These are phyloP conservation scores for Chaetoceros tenuissimus DNA, from an alignment of 108 stramenopile species.

Conservation along the genomic window DNA sequence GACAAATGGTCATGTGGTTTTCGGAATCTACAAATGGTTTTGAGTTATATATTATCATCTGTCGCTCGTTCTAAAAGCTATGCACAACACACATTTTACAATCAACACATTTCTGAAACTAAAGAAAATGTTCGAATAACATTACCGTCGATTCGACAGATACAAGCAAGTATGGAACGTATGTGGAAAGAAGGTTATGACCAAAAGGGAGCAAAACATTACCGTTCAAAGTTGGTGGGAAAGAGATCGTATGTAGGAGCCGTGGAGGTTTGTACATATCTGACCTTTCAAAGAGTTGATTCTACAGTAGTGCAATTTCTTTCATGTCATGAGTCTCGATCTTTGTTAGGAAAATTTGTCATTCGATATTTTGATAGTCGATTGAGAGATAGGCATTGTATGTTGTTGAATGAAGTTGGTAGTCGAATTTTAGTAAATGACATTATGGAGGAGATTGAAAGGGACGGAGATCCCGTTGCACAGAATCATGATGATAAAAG, in stretches of 20 bases:
- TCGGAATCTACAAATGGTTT: constrained; percentile 74
- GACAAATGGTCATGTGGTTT: constrained; percentile 79
- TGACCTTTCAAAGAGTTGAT: constrained; percentile 55
- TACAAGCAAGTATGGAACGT: constrained; percentile 49
- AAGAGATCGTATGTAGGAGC: constrained; percentile 48
- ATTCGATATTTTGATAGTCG: constrained; percentile 42
- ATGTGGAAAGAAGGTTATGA: constrained; percentile 68
- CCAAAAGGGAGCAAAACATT: constrained; percentile 51
- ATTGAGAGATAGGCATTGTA: constrained; percentile 5
- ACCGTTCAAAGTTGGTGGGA: constrained; percentile 31
- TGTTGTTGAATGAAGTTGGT: constrained; percentile 14
- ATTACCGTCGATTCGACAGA: constrained; percentile 39
- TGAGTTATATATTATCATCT: constrained; percentile 40
- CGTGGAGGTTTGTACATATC: constrained; percentile 57
- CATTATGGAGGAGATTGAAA: no score
- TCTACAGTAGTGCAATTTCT: constrained; percentile 72
- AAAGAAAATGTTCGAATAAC: constrained; percentile 14
- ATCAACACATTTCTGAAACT: neutral
- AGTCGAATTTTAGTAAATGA: no score
- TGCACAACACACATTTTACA: constrained; percentile 11
- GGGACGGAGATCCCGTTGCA: no score
- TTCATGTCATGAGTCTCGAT: constrained; percentile 33
- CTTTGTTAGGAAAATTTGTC: constrained; percentile 37
- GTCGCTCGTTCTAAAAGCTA: constrained; percentile 25
- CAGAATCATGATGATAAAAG: no score